phyloP scores from a whole-genome alignment of 768 basidiomycete species.

The Lentinula guzmanii region DNA sequence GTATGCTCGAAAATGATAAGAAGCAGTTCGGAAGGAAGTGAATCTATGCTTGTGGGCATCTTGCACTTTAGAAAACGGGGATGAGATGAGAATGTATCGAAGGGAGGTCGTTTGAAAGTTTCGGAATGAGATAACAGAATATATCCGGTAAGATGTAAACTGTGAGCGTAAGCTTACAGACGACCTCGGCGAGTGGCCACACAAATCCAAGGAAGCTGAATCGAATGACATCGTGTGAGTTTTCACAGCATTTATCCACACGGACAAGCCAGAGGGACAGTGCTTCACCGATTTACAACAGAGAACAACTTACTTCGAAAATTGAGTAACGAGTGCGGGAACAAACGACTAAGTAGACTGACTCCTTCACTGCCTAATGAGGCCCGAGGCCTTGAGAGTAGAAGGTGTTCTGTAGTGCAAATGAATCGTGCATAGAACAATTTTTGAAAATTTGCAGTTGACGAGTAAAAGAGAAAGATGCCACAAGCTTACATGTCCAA shows the following conservation, averaged over 20 bases:
- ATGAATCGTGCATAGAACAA: too few species aligned
- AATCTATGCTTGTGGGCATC: neutral
- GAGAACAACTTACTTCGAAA: too few species aligned
- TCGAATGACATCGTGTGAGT: neutral
- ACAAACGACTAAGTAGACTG: too few species aligned
- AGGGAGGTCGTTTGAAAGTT: neutral
- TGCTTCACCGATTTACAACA: neutral
- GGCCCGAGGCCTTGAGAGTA: too few species aligned
- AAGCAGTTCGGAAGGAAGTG: conserved; percentile 1
- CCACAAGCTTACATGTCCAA: too few species aligned
- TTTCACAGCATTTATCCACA: neutral
- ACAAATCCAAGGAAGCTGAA: neutral
- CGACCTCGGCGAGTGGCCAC: neutral
- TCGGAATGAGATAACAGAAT: neutral
- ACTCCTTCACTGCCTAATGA: neutral
- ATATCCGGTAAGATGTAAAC: neutral
- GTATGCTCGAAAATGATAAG: neutral
- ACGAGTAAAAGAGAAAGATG: too few species aligned
- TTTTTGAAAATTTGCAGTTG: too few species aligned
- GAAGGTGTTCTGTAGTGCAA: too few species aligned
- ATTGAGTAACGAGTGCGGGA: too few species aligned
- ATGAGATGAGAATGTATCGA: neutral
- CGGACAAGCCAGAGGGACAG: neutral
- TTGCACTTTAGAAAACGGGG: neutral
- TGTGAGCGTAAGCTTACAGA: neutral